These are phyloP conservation scores for Hordeum marinum DNA, from an alignment of 176 grass and related monocot species.

Conservation along the genomic window DNA sequence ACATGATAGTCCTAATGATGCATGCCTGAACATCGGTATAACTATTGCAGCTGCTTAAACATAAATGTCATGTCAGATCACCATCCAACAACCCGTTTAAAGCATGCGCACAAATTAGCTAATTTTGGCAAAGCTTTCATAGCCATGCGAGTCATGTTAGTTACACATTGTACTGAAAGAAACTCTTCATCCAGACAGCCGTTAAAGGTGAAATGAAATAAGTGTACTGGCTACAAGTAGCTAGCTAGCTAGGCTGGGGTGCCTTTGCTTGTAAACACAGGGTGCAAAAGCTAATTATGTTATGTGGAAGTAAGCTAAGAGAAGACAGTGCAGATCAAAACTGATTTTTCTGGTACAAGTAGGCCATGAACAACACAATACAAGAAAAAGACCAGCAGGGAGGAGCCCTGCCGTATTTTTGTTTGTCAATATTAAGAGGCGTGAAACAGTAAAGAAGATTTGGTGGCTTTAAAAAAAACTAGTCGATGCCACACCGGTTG, in stretches of 20 bases:
- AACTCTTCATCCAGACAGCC: neutral
- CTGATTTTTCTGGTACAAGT: neutral
- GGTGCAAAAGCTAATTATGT: neutral
- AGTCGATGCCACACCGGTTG: too few species aligned
- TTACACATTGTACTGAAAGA: neutral
- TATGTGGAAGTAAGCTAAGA: neutral
- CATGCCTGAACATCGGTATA: neutral
- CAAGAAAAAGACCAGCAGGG: too few species aligned
- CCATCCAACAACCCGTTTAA: slow-evolving; percentile 18
- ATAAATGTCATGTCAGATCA: slow-evolving; percentile 14
- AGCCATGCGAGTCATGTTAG: neutral
- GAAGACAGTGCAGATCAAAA: neutral
- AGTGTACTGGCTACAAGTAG: neutral
- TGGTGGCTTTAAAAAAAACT: too few species aligned
- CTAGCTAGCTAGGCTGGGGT: neutral
- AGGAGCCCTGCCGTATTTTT: too few species aligned
- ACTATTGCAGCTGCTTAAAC: slow-evolving; percentile 20
- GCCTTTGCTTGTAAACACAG: slow-evolving; percentile 21
- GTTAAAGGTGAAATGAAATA: neutral
- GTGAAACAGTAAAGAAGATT: too few species aligned
- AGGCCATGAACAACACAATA: too few species aligned
- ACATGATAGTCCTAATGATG: neutral
- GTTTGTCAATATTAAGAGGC: too few species aligned
- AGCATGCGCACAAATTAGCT: slow-evolving; percentile 13
- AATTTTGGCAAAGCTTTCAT: slow-evolving; percentile 13